phyloP scores from a whole-genome alignment of 2,329 filamentous ascomycete species.

The Dryadomyces quercivorus region DNA sequence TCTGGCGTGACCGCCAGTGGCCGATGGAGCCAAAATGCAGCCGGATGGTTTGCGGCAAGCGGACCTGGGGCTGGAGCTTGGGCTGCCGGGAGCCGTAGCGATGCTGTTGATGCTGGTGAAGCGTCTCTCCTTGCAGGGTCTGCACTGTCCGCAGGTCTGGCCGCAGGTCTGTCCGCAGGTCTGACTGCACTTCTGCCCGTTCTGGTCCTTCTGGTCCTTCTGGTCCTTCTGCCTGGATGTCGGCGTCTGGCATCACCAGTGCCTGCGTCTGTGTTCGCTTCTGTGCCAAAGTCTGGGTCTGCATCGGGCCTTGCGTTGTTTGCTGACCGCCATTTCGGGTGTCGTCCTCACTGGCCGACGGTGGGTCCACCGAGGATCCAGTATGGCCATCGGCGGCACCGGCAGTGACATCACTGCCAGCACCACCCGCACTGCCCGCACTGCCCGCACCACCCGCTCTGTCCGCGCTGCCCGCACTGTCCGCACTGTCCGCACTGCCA shows the following conservation, averaged over 20 bases:
- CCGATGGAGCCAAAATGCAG: constrained; percentile 62
- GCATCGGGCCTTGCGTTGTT: not conserved
- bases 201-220: not conserved
- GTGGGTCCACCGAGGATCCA: not conserved
- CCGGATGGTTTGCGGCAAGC: constrained; percentile 75
- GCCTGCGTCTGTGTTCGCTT: not conserved
- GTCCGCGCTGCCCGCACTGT: not conserved
- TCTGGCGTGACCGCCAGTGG: constrained; percentile 51
- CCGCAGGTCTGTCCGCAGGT: too few relatives aligned
- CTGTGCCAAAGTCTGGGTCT: not conserved
- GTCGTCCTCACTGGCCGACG: not conserved
- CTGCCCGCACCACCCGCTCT: not conserved
- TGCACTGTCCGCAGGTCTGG: too few relatives aligned
- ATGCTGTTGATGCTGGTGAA: too few relatives aligned
- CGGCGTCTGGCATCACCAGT: too few relatives aligned
- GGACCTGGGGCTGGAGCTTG: constrained; percentile 37
- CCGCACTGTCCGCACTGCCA: not conserved
- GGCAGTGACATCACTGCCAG: not conserved
- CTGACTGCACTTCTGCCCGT: too few relatives aligned
- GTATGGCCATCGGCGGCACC: not conserved
- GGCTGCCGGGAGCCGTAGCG: not conserved
- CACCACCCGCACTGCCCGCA: too few relatives aligned
- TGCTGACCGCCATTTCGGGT: not conserved
- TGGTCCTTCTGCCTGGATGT: not conserved
- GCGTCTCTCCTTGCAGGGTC: too few relatives aligned